These are phyloP conservation scores for Fistulinella cinereoalba DNA, from an alignment of 1,284 basidiomycete species.

Conservation along the genomic window DNA sequence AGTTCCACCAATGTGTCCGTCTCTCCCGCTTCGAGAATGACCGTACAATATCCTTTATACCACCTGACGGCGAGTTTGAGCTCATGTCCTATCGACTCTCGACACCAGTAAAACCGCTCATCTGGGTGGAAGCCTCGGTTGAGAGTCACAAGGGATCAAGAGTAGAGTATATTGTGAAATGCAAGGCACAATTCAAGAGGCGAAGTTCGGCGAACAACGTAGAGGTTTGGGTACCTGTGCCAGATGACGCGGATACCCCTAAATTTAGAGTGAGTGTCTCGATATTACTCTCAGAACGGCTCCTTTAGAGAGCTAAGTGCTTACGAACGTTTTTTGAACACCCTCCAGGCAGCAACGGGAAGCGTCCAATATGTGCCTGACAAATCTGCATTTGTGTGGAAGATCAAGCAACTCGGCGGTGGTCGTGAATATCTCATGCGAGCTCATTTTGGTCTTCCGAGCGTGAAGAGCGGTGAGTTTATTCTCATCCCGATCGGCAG, in stretches of 20 bases:
- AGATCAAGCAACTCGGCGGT: conserved; percentile 93
- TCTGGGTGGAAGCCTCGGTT: conserved; percentile 97
- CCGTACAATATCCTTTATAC: conserved; percentile 98
- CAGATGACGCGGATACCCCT: conserved; percentile 97
- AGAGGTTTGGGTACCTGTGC: conserved; percentile 96
- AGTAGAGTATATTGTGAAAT: conserved; percentile 98
- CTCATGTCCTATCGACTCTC: conserved; percentile 96
- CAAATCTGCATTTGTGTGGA: conserved; percentile 96
- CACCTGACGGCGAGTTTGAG: conserved; percentile 98
- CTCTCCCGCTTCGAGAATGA: conserved; percentile 99
- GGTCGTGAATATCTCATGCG: conserved; percentile 94
- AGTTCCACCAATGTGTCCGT: conserved; percentile 99
- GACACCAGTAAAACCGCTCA: conserved; percentile 94
- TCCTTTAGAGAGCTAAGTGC: not conserved
- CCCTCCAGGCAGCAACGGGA: conserved; percentile 77
- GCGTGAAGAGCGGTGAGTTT: conserved; percentile 76
- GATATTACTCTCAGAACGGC: no score
- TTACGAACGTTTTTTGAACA: not conserved
- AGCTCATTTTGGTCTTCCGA: conserved; percentile 92
- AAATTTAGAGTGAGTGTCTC: conserved; percentile 79
- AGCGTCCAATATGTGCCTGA: conserved; percentile 94
- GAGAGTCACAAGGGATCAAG: conserved; percentile 92
- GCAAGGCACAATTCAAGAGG: conserved; percentile 97
- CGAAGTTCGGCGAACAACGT: conserved; percentile 97
- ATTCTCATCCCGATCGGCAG: not conserved